Conservation (phyloP, 1,284 basidiomycete genomes). For the Ceratobasidium sp. region DNA sequence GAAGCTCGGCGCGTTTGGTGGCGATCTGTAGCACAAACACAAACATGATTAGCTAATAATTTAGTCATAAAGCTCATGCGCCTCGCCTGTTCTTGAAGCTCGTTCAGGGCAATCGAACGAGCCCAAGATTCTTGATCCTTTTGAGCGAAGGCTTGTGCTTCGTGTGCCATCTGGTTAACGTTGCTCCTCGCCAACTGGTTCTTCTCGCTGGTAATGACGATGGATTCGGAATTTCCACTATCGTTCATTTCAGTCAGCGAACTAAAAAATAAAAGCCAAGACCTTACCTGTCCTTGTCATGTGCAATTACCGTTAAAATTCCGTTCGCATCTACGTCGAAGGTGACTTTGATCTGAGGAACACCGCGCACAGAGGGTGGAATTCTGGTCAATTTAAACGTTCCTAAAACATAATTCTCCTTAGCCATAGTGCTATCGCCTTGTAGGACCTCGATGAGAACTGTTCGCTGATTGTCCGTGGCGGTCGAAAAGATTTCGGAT, state of each 20-base stretch:
- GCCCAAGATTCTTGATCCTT: slow-evolving; percentile 90
- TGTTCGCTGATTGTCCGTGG: slow-evolving; percentile 65
- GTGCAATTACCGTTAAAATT: slow-evolving; percentile 58
- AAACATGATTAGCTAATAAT: neutral
- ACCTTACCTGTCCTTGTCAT: slow-evolving; percentile 57
- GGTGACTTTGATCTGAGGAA: no score
- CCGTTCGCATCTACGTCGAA: slow-evolving; percentile 65
- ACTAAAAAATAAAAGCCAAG: no score
- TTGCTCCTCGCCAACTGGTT: slow-evolving; percentile 80
- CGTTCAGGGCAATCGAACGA: slow-evolving; percentile 88
- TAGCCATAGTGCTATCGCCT: slow-evolving; percentile 68
- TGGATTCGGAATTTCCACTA: no score
- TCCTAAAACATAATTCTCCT: slow-evolving; percentile 71
- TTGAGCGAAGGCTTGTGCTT: slow-evolving; percentile 88
- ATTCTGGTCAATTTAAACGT: slow-evolving; percentile 70
- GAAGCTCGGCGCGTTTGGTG: neutral
- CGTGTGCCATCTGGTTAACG: slow-evolving; percentile 91
- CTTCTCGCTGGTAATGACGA: no score
- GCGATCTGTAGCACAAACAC: no score
- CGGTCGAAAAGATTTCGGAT: slow-evolving; percentile 72
- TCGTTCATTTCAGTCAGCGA: no score
- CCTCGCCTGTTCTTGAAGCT: slow-evolving; percentile 80
- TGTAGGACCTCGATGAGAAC: slow-evolving; percentile 66
- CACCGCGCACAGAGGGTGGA: slow-evolving; percentile 68
- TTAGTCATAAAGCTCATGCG: neutral